Evolutionary conservation across 768 basidiomycete species (phyloP).

Genomic region (Suillus ampliporus): DNA sequence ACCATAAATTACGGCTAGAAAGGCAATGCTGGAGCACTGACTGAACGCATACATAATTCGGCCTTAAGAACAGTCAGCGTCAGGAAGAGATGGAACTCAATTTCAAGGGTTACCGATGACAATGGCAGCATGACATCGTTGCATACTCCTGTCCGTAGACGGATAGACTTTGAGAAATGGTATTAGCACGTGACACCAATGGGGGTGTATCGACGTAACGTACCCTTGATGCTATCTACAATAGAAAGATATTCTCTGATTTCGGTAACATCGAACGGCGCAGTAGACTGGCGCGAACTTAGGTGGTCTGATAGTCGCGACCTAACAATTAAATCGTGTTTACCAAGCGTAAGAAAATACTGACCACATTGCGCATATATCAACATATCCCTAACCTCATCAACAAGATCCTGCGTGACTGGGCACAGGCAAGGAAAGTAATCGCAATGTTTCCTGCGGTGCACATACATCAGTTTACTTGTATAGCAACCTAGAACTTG

Average conservation of each 20-base stretch:
- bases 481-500: not conserved
- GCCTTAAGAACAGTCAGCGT: constrained; percentile 25
- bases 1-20: not conserved
- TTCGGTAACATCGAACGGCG: constrained; percentile 22
- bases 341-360: not conserved
- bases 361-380: constrained; percentile 7
- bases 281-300: constrained; percentile 35
- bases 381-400: not conserved
- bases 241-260: constrained; percentile 30
- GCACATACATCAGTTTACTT: not conserved
- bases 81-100: not conserved
- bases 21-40: constrained; percentile 16
- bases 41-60: constrained; percentile 38
- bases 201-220: not conserved
- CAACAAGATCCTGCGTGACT: not conserved
- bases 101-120: constrained; percentile 25
- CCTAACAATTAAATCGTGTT: not conserved
- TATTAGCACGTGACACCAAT: not conserved
- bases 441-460: constrained; percentile 42
- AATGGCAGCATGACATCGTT: constrained; percentile 23
- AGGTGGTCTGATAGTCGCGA: constrained; percentile 25
- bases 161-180: constrained; percentile 1
- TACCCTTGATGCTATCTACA: constrained; percentile 32
- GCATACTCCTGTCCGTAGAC: not conserved
- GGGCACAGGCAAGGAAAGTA: constrained; percentile 24